phyloP scores from a whole-genome alignment of 208 protist species.

The Trypanosoma congolense region DNA sequence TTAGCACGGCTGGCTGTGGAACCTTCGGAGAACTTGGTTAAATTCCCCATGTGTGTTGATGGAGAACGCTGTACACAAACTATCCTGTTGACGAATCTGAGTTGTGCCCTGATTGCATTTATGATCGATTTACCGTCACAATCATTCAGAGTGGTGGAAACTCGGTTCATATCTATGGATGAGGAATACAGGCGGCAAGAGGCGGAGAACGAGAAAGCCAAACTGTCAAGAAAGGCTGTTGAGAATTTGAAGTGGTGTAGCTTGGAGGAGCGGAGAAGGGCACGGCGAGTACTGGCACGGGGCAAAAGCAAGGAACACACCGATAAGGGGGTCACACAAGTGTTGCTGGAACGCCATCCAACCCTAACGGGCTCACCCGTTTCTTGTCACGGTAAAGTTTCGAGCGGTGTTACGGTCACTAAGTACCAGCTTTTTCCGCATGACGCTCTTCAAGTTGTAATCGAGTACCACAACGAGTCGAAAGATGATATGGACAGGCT shows the following conservation, averaged over 20 bases:
- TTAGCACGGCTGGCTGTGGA: slow-evolving; percentile 63
- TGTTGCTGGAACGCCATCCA: background rate
- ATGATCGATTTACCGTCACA: slow-evolving; percentile 30
- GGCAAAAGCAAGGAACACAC: background rate
- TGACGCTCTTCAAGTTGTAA: slow-evolving; percentile 50
- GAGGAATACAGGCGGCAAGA: slow-evolving; percentile 32
- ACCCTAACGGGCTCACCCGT: background rate
- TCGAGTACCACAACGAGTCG: slow-evolving; percentile 14
- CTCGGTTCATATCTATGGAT: slow-evolving; percentile 27
- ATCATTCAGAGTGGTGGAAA: slow-evolving; percentile 20
- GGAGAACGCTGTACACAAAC: slow-evolving; percentile 42
- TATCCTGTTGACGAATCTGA: slow-evolving; percentile 71
- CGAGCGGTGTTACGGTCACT: slow-evolving; percentile 3
- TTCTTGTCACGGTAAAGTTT: background rate
- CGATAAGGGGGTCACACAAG: background rate
- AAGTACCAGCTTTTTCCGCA: slow-evolving; percentile 52
- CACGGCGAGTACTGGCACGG: slow-evolving; percentile 18
- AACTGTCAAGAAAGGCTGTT: slow-evolving; percentile 1
- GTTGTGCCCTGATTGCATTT: slow-evolving; percentile 71
- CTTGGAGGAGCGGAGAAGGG: slow-evolving; percentile 16
- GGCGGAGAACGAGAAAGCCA: slow-evolving; percentile 36
- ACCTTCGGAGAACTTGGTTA: slow-evolving; percentile 46
- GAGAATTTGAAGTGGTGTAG: slow-evolving; percentile 27
- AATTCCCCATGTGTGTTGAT: slow-evolving; percentile 36
- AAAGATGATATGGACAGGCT: slow-evolving; percentile 9